phyloP scores from a whole-genome alignment of 495 filamentous ascomycete species.

The Daldinia decipiens region DNA sequence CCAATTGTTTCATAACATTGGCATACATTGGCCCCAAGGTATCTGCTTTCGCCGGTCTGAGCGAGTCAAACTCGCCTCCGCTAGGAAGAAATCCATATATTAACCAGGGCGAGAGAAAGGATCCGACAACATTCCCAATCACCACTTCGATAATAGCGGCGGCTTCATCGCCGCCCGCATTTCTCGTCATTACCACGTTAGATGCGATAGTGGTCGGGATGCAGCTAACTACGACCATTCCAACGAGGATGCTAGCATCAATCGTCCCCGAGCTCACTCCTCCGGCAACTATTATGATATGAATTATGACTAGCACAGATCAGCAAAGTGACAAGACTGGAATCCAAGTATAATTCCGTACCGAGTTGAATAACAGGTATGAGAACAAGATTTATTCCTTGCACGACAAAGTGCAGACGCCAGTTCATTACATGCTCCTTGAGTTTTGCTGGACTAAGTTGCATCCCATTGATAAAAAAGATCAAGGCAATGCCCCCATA shows the following conservation, averaged over 20 bases:
- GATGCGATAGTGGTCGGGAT: slow-evolving; percentile 69
- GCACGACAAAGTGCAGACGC: slow-evolving; percentile 63
- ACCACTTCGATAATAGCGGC: slow-evolving; percentile 65
- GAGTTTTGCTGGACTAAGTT: slow-evolving; percentile 63
- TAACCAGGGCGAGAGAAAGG: slow-evolving; percentile 63
- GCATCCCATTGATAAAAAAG: slow-evolving; percentile 65
- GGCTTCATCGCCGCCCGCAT: slow-evolving; percentile 65
- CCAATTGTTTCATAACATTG: slow-evolving; percentile 62
- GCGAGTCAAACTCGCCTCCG: slow-evolving; percentile 55
- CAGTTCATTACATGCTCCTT: slow-evolving; percentile 61
- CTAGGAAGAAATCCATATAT: slow-evolving; percentile 61
- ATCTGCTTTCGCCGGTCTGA: slow-evolving; percentile 55
- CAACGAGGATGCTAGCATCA: slow-evolving; percentile 62
- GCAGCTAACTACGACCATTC: slow-evolving; percentile 64
- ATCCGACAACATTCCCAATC: slow-evolving; percentile 64
- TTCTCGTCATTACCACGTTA: slow-evolving; percentile 67
- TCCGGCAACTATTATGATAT: slow-evolving; percentile 60
- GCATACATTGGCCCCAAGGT: slow-evolving; percentile 62
- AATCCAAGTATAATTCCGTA: slow-evolving; percentile 21
- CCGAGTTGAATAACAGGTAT: slow-evolving; percentile 57
- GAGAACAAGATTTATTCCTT: slow-evolving; percentile 61
- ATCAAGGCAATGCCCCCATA: slow-evolving; percentile 65
- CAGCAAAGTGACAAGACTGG: slow-evolving; percentile 16
- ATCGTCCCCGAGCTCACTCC: slow-evolving; percentile 51
- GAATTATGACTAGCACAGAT: slow-evolving; percentile 56